Base-by-base conservation (phyloP, 169 alveolate species). In the Condylostoma magnum region DNA sequence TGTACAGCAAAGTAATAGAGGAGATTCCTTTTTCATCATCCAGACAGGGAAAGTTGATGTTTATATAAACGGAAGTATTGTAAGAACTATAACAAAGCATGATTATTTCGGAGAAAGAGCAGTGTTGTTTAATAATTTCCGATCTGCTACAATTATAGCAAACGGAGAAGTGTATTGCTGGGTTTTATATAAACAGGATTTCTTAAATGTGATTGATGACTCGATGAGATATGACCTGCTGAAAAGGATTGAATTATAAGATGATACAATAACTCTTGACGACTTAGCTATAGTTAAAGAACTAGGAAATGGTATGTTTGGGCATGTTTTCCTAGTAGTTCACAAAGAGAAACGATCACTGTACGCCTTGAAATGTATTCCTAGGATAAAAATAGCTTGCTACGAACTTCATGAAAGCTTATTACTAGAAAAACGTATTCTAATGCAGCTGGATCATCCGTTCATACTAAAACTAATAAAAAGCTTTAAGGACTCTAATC, bases 291-390 rank as follows among this genome's bases (percentile, higher is more conserved):
- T 79, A 1, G 80, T 92, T 46, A 77, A 89, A 50, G 78, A 79
- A 6, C 91, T 94, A 18, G 98, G 98, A 0, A 89, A 87, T 44
- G 97, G 97, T 72, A n/a, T 96, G 27, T 95, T 95, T 69, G 98
- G 98, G 25, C 88, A 89, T 18, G 98, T 95, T 37, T 90, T 87
- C 68, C 80, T 94, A 54, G 98, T 94, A 48, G 79, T 80, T 34
- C 93, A 94, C 57, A 77, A 30, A 58, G 71, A 72, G 80, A 89
- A 20, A 81, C 94, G 22, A 86, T 90, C 34, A 77, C 87, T 15
- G 88, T 95, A 85, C 70, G 98, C 98, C 1, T 83, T 95, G 77
- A 95, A 95, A 65, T 90, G 96, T 48, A 95, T 95, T 15, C 79
- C 94, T 51, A 79, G 92, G 63, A 65, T 51, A 57, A 76, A 89